Evolutionary conservation across 2,329 filamentous ascomycete genomes (phyloP), one percentile per base, ranked within the genome.

Genomic region (Penicillium sp.): DNA sequence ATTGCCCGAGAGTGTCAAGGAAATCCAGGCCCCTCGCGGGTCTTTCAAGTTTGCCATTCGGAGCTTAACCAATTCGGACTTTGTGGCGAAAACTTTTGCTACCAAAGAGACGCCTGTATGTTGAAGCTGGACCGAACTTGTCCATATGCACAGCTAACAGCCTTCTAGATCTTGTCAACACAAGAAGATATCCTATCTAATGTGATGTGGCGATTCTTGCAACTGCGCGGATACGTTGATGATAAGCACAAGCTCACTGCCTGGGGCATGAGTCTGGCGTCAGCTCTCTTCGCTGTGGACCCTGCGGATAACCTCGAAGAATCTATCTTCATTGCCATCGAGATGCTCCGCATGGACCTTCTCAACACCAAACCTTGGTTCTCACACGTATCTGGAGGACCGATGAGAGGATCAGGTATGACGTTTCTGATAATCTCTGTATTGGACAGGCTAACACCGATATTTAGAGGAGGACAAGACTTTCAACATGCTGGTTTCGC

Each of bases 121-220:
- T 56, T 23, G 1, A 23, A 23, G 16, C 11, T 8, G 10, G n/a
- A 7, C n/a, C 3, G 11, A 7, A 16, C 11, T 23, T 14, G 16
- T 20, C 26, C 23, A 31, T 40, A 28, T 35, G n/a, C 24, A 48
- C 52, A 37, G 55, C 52, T 44, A 34, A 47, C 24, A 13, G 46
- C 44, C n/a, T 5, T 14, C 8, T 14, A 78, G 69, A 61, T 64
- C 11, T 65, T 79, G 7, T 80, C 77, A 49, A 80, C 84, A n/a
- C 80, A 85, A 52, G 77, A 85, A 13, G 86, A 93, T 60, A 78
- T 91, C 44, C 72, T 79, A 20, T 73, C 89, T 14, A 87, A 95
- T 59, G 81, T 85, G 6, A 78, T 91, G 48, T 96, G 89, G 86
- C 82, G 89, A 45, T 93, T 96, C 69, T 77, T 98, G 18, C 88